Conservation (phyloP, 768 basidiomycete genomes). For the Gyrodon lividus region DNA sequence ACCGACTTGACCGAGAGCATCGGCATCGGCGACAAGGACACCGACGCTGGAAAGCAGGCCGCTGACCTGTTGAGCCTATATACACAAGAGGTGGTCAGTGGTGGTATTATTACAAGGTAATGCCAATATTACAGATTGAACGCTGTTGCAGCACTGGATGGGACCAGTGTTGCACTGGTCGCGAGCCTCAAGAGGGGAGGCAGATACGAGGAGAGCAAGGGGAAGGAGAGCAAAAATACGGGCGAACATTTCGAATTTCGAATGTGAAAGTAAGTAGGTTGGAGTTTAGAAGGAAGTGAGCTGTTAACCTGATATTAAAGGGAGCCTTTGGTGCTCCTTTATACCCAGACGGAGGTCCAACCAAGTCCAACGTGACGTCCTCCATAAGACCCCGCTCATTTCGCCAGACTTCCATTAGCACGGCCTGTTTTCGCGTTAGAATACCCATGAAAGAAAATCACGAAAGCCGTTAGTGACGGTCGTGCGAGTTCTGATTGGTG, state of each 20-base stretch:
- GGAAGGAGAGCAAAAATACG: constrained; percentile 17
- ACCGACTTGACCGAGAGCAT: background rate
- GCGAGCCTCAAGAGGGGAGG: constrained; percentile 4
- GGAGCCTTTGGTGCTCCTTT: too few species aligned
- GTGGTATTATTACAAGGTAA: background rate
- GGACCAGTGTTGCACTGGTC: constrained; percentile 8
- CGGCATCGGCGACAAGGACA: background rate
- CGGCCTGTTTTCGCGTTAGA: too few species aligned
- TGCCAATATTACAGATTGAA: background rate
- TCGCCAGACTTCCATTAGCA: too few species aligned
- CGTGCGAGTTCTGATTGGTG: too few species aligned
- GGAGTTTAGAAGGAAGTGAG: too few species aligned
- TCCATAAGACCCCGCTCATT: too few species aligned
- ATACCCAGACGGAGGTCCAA: too few species aligned
- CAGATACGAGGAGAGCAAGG: constrained; percentile 15
- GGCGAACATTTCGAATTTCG: constrained; percentile 19
- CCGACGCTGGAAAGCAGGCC: background rate
- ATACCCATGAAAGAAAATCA: too few species aligned
- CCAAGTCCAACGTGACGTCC: too few species aligned
- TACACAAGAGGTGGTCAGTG: background rate
- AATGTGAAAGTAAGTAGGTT: too few species aligned
- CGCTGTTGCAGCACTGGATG: constrained; percentile 11
- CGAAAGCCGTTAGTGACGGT: too few species aligned
- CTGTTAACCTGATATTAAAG: too few species aligned
- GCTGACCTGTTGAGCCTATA: background rate